Base-by-base conservation (phyloP, 2,329 filamentous ascomycete species). In the Penicillium fuscoglaucum region DNA sequence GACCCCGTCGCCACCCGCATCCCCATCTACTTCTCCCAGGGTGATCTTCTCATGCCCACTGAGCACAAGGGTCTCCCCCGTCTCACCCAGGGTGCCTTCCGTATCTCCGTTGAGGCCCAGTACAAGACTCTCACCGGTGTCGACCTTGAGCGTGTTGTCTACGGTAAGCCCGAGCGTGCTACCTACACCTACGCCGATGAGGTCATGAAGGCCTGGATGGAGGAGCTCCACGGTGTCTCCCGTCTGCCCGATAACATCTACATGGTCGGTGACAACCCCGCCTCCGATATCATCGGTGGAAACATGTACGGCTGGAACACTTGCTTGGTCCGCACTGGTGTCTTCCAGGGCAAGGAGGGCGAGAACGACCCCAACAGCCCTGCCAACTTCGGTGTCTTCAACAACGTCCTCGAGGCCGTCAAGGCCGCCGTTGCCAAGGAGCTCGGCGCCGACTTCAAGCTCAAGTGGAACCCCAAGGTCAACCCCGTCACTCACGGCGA, bases 241-340 rank as follows among this genome's bases (percentile, higher is more conserved):
- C 80, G 77, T 60, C 78, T 90, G 43, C 87, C 87, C 4, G 73
- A 84, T 72, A 88, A 90, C 76, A 81, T 90, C 73, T 90, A 90
- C 82, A 90, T 90, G 88, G 79, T 90, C 55, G 88, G 88, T 64
- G 88, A 90, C 76, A 90, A 90, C 79, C 88, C 87, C 7, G 85
- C 86, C 28, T 89, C 86, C 28, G 88, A 90, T 71, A 90, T 90
- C 68, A 82, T 89, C 63, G 89, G 89, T 61, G 89, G 88, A 61
- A 91, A 91, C 82, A 89, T 87, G 83, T 90, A 91, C 75, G 87
- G 87, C 60, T 91, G 89, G 89, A 91, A 91, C 78, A 91, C 89
- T 3, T 91, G 89, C 70, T 77, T 91, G 55, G 89, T 91, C 57
- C 85, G 88, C 70, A 91, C 89, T 0, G 89, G 89, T 77, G 88